Conservation (phyloP, 2,329 filamentous ascomycete species). For the Raffaelea albimanens region DNA sequence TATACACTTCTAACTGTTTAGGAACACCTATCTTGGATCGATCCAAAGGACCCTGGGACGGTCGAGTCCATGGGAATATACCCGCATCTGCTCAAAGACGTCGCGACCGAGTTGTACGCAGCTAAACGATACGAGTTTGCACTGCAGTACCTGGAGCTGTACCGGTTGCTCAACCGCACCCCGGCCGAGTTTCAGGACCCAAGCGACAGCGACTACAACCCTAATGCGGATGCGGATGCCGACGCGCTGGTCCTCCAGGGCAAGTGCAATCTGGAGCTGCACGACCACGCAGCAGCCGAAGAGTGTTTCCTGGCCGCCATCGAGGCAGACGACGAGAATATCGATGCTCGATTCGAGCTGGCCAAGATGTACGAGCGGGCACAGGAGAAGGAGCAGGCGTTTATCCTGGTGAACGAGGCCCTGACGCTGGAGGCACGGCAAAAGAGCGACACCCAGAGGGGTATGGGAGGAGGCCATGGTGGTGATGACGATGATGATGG, state of each 20-base stretch:
- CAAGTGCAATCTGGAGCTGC: conserved; percentile 58
- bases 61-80: conserved; percentile 49
- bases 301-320: conserved; percentile 68
- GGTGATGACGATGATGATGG: conserved; percentile 6
- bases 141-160: conserved; percentile 45
- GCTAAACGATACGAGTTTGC: conserved; percentile 29
- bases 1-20: neutral
- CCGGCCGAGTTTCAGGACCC: neutral
- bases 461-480: neutral
- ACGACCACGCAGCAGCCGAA: conserved; percentile 60
- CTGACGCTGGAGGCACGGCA: conserved; percentile 50
- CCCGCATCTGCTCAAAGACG: conserved; percentile 69
- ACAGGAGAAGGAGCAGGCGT: conserved; percentile 64
- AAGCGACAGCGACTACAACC: neutral
- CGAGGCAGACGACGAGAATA: conserved; percentile 59
- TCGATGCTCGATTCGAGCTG: conserved; percentile 69
- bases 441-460: conserved; percentile 13
- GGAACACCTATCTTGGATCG: conserved; percentile 58
- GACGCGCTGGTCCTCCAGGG: conserved; percentile 47
- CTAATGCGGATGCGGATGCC: conserved; percentile 27
- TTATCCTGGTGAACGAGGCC: conserved; percentile 67
- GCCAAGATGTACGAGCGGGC: conserved; percentile 76
- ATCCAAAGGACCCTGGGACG: conserved; percentile 47
- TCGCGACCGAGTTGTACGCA: conserved; percentile 38
- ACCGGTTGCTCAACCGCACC: conserved; percentile 37